Evolutionary conservation across 768 basidiomycete species (phyloP).

Genomic region (Phylloporus sp.): DNA sequence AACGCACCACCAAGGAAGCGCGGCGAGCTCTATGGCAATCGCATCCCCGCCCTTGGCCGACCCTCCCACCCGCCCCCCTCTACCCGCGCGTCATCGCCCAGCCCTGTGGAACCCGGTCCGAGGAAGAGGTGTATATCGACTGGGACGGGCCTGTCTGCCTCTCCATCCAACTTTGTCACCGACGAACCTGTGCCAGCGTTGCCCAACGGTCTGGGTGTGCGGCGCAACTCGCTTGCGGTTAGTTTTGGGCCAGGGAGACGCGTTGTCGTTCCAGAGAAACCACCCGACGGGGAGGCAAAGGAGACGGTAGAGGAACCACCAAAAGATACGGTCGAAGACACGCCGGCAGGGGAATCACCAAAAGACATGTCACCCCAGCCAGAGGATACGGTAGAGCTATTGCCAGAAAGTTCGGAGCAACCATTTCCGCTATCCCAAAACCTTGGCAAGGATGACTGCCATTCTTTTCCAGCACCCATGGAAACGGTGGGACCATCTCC

Average conservation of each 20-base stretch:
- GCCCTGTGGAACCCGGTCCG: constrained; percentile 10
- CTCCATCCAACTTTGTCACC: constrained; percentile 4
- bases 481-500: too few relatives aligned
- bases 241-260: constrained; percentile 22
- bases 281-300: not conserved
- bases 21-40: constrained; percentile 72
- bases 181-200: constrained; percentile 26
- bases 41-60: constrained; percentile 42
- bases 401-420: too few relatives aligned
- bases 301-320: constrained; percentile 1
- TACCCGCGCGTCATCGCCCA: constrained; percentile 17
- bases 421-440: too few relatives aligned
- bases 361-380: too few relatives aligned
- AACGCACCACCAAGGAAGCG: constrained; percentile 47
- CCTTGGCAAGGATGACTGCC: too few relatives aligned
- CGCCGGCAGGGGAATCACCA: too few relatives aligned
- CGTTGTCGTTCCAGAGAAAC: constrained; percentile 10
- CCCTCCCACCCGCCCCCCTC: constrained; percentile 14
- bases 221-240: constrained; percentile 31
- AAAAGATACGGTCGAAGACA: too few relatives aligned
- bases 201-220: constrained; percentile 12
- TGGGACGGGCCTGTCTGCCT: constrained; percentile 18
- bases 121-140: constrained; percentile 31
- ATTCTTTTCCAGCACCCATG: too few relatives aligned
- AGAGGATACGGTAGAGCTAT: not conserved